Base-by-base conservation (phyloP, 1,284 basidiomycete genomes). In the Leccinum griseonigrum region DNA sequence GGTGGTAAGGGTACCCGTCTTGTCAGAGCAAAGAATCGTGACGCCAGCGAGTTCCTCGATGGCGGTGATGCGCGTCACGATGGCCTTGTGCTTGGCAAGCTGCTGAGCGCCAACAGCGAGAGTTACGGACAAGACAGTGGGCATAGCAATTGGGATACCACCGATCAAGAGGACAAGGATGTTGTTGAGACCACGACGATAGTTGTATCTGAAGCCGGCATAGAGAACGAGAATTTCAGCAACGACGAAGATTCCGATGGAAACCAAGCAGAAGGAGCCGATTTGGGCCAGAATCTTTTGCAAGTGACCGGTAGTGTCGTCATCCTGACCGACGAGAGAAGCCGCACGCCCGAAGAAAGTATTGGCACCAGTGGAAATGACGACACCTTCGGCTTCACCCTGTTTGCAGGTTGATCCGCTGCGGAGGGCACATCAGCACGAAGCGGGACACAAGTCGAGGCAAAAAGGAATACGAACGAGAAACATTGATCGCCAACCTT, bases 131-230 rank as follows among this genome's bases (percentile, higher is more conserved):
- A 97, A 79, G 69, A 98, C 95, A 68, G 94, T 97, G 70, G 95
- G 95, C 95, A 98, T 97, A 76, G 95, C 95, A 80, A 97, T 97
- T 74, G 96, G 96, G 74, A 98, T 97, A 85, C 95, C 95, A 85
- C 95, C 94, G 80, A 98, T 97, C 85, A 98, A 85, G 76, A 97
- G 91, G 69, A 97, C 94, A 56, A 97, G 86, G 80, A 97, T 95
- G 83, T 95, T 92, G 84, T 98, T 89, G 69, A 98, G 90, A 83
- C 95, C 95, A 67, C 89, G 90, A 74, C 95, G 94, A 83, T 98
- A 98, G 57, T 73, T 78, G 84, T 92, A 97, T 62, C 82, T 83
- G 90, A 92, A 96, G 54, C 86, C 90, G 59, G 92, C 90, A 76
- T 96, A 96, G 62, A 96, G 84, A 68, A 92, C 86, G 75, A 95